Evolutionary conservation across 768 basidiomycete genomes (phyloP), one percentile per base, ranked within the genome.

Genomic region (Mycena filopes): DNA sequence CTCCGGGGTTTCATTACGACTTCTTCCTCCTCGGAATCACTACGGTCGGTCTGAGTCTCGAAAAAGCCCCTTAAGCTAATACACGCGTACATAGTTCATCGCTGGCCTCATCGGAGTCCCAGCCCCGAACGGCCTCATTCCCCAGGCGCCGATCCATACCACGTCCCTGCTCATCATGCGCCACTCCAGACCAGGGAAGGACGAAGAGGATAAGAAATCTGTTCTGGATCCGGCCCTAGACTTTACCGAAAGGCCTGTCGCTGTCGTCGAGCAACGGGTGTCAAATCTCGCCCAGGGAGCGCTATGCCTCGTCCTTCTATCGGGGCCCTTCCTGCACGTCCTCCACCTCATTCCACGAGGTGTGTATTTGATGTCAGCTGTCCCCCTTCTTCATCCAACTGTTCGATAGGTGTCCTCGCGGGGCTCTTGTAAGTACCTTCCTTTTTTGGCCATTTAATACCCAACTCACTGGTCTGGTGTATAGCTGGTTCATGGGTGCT

Each of bases 141-240:
- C 91, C 1, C 92, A 93, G 72, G 96, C 96, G 1, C 96, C 96
- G 2, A 92, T 96, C n/a, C 96, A 98, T 72, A 97, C 96, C 1
- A 84, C 86, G 9, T 91, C 94, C 12, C 85, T 98, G 2, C 79
- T 92, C 26, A 81, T 96, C 38, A 86, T 92, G 85, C 89, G 88
- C 0, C 76, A 69, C 13, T 42, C 60, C 1, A 82, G 82, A 68
- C 77, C 76, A n/a, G 73, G 72, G 28, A 77, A 79, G 28, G 79
- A 82, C 36, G 76, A 78, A 29, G 75, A 80, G 43, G 80, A 78
- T 38, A 65, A 63, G 9, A 66, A 60, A 50, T 54, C 60, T 31
- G 66, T 38, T 23, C 54, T n/a, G 47, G 76, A 71, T 41, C 67
- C 70, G 18, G 75, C 72, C 51, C 16, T 71, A 66, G 43, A 71